Evolutionary conservation across 1,284 basidiomycete genomes (phyloP).

Genomic region (Anthracocystis setariae): DNA sequence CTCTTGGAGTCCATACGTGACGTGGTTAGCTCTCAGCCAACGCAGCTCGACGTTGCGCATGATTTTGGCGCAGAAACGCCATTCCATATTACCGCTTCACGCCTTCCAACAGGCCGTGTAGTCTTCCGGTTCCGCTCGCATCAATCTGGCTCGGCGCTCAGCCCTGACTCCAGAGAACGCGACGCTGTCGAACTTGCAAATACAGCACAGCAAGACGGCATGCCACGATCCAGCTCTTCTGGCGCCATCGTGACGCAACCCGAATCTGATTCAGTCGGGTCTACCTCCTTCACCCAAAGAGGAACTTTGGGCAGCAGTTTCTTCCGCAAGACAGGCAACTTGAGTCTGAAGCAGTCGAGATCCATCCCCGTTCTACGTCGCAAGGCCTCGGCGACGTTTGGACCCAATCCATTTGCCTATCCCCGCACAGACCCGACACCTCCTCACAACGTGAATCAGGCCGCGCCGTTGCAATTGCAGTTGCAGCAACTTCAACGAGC

Average conservation of each 20-base stretch:
- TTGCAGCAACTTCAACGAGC: neutral
- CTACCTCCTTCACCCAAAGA: constrained; percentile 1
- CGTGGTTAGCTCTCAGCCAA: constrained; percentile 7
- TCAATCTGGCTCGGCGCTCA: neutral
- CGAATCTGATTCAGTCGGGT: constrained; percentile 6
- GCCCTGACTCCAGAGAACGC: neutral
- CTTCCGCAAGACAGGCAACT: constrained; percentile 42
- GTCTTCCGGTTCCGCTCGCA: constrained; percentile 53
- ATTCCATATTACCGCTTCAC: constrained; percentile 48
- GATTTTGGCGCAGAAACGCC: constrained; percentile 57
- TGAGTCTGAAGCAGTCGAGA: constrained; percentile 46
- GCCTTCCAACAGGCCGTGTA: constrained; percentile 45
- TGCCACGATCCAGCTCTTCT: constrained; percentile 48
- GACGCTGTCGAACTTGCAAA: constrained; percentile 1
- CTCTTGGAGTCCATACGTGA: constrained; percentile 27
- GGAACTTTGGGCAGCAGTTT: constrained; percentile 19
- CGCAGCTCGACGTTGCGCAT: constrained; percentile 7
- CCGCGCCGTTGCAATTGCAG: neutral
- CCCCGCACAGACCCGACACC: constrained; percentile 1
- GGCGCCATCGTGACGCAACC: constrained; percentile 26
- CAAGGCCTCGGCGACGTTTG: constrained; percentile 29
- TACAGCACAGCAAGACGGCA: constrained; percentile 11
- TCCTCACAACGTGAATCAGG: neutral
- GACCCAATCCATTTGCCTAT: constrained; percentile 1
- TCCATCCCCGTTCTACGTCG: constrained; percentile 52